These are phyloP conservation scores for Pseudogymnoascus sp. DNA, from an alignment of 2,329 filamentous ascomycete genomes.

Conservation along the genomic window DNA sequence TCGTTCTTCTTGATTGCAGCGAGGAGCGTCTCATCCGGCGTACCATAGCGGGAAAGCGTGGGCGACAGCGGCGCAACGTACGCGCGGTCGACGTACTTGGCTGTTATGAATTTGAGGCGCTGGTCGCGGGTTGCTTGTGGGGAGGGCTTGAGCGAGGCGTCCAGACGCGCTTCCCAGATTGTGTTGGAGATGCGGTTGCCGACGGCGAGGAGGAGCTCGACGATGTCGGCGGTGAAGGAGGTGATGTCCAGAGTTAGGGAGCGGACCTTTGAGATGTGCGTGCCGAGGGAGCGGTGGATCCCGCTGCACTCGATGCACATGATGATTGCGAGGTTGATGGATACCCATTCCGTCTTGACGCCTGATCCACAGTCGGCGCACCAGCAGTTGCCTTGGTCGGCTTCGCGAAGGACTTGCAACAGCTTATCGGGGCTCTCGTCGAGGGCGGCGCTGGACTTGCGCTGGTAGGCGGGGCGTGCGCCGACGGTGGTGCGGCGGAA, in stretches of 20 bases:
- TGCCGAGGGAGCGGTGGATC: slow-evolving; percentile 91
- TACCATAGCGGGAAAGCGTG: slow-evolving; percentile 65
- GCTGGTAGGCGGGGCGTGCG: slow-evolving; percentile 62
- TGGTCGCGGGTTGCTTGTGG: slow-evolving; percentile 79
- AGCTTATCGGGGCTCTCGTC: slow-evolving; percentile 81
- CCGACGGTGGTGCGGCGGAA: slow-evolving; percentile 85
- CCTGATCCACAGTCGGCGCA: slow-evolving; percentile 92
- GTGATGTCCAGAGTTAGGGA: slow-evolving; percentile 92
- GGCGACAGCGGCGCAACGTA: slow-evolving; percentile 73
- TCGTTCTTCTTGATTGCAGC: slow-evolving; percentile 95
- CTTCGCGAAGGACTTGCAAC: slow-evolving; percentile 77
- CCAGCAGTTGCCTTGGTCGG: slow-evolving; percentile 84
- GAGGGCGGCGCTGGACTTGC: slow-evolving; percentile 60
- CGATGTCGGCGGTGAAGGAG: slow-evolving; percentile 93
- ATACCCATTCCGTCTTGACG: slow-evolving; percentile 96
- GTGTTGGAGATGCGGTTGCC: slow-evolving; percentile 94
- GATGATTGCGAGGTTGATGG: slow-evolving; percentile 92
- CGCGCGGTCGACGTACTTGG: slow-evolving; percentile 80
- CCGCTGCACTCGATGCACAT: slow-evolving; percentile 97
- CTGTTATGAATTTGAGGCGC: slow-evolving; percentile 86
- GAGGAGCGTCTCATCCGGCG: slow-evolving; percentile 78
- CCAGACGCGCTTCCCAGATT: slow-evolving; percentile 86
- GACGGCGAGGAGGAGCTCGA: slow-evolving; percentile 83
- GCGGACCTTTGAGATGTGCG: slow-evolving; percentile 94
- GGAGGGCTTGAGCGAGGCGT: slow-evolving; percentile 62